Base-by-base conservation (phyloP, 129 eudicot species). In the Glebionis coronaria region DNA sequence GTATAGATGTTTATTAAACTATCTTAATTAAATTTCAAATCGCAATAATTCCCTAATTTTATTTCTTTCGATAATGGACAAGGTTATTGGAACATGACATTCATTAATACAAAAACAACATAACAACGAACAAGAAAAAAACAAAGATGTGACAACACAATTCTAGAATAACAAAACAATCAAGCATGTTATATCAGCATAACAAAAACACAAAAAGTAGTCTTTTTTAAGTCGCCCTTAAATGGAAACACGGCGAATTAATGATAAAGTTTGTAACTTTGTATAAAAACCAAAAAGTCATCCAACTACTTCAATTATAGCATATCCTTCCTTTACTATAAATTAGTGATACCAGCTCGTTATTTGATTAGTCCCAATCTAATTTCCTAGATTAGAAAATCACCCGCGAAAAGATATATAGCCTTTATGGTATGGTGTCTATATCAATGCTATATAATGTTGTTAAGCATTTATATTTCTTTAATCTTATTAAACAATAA, bases 241-340 rank as follows among this genome's bases (percentile, higher is more conserved):
- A 44, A 45, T 35, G 21, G 21, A 35, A 68, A 53, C 18, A 70
- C 3, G 54, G 21, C 63, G 38, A 53, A 12, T 19, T 58, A 70
- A 44, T 45, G n/a, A 51, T 45, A 57, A 70, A 70, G 35, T 44
- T 35, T 57, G 3, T 21, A 70, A 70, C 20, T 44, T 35, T 57
- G 3, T 21, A 58, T 70, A 57, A 59, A 70, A 44, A 56, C 29
- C 25, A 18, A 44, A 70, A 70, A 70, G 74, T 70, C 27, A 44
- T 69, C 57, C 56, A 69, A 28, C 65, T 44, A 23, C 44, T 69
- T 9, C 65, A 70, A 57, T 57, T 45, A 12, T 44, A 28, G 44
- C 10, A 50, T 15, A 50, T 23, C 21, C 61, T 72, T 61, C 62
- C 21, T 72, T 73, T 53, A 42, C 49, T 63, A 63, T n/a, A 63